These are phyloP conservation scores for Neoarthrinium moseri DNA, from an alignment of 2,329 filamentous ascomycete genomes.

Conservation along the genomic window DNA sequence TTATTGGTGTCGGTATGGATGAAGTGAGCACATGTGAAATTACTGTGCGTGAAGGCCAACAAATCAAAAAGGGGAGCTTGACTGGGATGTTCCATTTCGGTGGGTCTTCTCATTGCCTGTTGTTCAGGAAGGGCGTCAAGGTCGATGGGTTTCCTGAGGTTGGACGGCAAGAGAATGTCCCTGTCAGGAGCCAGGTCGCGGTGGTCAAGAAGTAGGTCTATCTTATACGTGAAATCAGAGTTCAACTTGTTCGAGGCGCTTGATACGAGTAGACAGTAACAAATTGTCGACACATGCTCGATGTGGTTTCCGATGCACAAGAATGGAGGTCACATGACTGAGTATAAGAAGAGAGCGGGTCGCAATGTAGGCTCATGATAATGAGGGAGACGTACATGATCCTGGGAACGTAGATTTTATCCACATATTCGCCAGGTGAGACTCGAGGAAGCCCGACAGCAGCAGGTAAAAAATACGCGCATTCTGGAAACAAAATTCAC, in stretches of 20 bases:
- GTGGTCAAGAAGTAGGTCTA: slow-evolving; percentile 15
- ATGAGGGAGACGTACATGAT: too few relatives aligned
- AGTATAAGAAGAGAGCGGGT: too few relatives aligned
- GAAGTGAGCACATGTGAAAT: slow-evolving; percentile 75
- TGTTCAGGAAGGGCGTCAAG: slow-evolving; percentile 60
- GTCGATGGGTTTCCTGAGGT: slow-evolving; percentile 28
- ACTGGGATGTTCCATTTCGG: slow-evolving; percentile 80
- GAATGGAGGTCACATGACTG: too few relatives aligned
- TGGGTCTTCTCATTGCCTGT: slow-evolving; percentile 67
- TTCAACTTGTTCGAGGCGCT: background rate
- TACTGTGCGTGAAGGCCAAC: slow-evolving; percentile 64
- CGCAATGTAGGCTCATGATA: too few relatives aligned
- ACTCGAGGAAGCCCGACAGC: too few relatives aligned
- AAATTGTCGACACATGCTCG: too few relatives aligned
- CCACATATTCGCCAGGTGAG: too few relatives aligned
- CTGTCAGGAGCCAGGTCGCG: slow-evolving; percentile 23
- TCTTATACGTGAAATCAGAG: background rate
- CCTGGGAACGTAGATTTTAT: too few relatives aligned
- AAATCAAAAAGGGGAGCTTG: slow-evolving; percentile 67
- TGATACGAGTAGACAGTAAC: background rate
- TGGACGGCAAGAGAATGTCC: slow-evolving; percentile 20
- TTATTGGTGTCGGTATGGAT: slow-evolving; percentile 73
- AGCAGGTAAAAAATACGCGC: too few relatives aligned
- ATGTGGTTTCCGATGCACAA: too few relatives aligned
- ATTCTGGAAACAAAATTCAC: too few relatives aligned